Evolutionary conservation across 768 basidiomycete genomes (phyloP), one percentile per base, ranked within the genome.

Genomic region (Panaeolus cyanescens): DNA sequence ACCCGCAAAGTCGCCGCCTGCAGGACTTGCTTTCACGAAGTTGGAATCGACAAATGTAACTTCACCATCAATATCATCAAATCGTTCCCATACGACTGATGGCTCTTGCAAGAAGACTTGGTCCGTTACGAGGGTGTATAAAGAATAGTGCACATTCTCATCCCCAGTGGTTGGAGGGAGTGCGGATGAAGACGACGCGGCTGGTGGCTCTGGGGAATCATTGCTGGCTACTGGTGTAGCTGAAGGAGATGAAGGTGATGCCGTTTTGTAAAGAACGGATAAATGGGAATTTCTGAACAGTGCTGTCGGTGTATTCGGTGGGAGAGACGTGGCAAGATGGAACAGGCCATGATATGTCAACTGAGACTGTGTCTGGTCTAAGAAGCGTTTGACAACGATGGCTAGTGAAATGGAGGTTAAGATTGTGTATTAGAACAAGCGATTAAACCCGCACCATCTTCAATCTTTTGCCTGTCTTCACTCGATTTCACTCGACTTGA

Each of bases 251-350:
- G 67, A 63, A 25, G 70, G 68, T 22, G 37, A 39, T 30, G 65
- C 65, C 56, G 80, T 70, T 61, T 90, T 92, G 79, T 94, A 91
- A 1, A 97, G 79, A 8, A 96, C 95, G 0, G 90, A 89, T 13
- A 97, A 85, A 70, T 96, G 95, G 0, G 93, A 94, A 73, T 87
- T 93, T 56, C 95, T 87, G 80, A 95, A 96, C 62, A 96, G 85
- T 0, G 95, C 94, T n/a, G 90, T 89, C n/a, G 83, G 79, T 0
- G 78, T 68, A 42, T 80, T 77, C 0, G 82, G 73, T 12, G 76
- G 71, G 58, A 95, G 84, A 1, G 85, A 78, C 2, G 85, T 82
- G 0, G 90, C 88, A 54, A 96, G 86, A 33, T 88, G 83, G 72
- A 95, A 95, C 32, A 96, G 81, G 0, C 95, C 95, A 58, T 93